Conservation (phyloP, 768 basidiomycete species). For the Podaxis sp. region DNA sequence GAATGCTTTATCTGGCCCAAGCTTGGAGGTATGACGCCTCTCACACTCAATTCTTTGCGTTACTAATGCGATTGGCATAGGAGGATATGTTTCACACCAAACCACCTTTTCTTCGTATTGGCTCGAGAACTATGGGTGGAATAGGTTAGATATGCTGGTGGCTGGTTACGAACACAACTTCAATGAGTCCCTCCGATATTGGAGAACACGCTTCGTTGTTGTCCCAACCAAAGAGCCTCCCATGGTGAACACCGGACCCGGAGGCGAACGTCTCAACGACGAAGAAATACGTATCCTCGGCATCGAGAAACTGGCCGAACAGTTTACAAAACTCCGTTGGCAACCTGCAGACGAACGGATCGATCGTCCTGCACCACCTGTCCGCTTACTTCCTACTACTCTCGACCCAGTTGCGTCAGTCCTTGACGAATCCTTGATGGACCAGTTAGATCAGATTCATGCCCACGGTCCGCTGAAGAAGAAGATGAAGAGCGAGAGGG, state of each 20-base stretch:
- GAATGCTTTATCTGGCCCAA: slow-evolving; percentile 94
- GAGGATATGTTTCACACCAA: slow-evolving; percentile 79
- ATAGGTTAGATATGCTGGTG: slow-evolving; percentile 85
- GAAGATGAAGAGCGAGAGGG: slow-evolving; percentile 78
- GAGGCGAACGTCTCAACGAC: slow-evolving; percentile 76
- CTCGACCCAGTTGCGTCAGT: slow-evolving; percentile 80
- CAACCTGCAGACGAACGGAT: slow-evolving; percentile 57
- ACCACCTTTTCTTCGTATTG: slow-evolving; percentile 78
- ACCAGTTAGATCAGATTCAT: slow-evolving; percentile 80
- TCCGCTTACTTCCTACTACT: slow-evolving; percentile 82
- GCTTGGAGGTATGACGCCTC: slow-evolving; percentile 49
- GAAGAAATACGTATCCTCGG: slow-evolving; percentile 89
- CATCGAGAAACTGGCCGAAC: slow-evolving; percentile 88
- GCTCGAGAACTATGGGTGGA: slow-evolving; percentile 84
- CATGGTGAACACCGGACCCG: slow-evolving; percentile 49
- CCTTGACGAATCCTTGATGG: slow-evolving; percentile 75
- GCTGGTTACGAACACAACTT: slow-evolving; percentile 81
- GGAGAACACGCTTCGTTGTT: slow-evolving; percentile 92
- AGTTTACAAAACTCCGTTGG: slow-evolving; percentile 86
- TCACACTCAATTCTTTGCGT: background rate
- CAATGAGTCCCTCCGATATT: slow-evolving; percentile 83
- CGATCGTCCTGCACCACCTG: slow-evolving; percentile 49
- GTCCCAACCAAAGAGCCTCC: slow-evolving; percentile 82
- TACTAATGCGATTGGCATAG: slow-evolving; percentile 23
- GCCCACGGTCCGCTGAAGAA: slow-evolving; percentile 72